Evolutionary conservation across 164 flowering plant species (phyloP).

Genomic region (Cinnamomum chago): DNA sequence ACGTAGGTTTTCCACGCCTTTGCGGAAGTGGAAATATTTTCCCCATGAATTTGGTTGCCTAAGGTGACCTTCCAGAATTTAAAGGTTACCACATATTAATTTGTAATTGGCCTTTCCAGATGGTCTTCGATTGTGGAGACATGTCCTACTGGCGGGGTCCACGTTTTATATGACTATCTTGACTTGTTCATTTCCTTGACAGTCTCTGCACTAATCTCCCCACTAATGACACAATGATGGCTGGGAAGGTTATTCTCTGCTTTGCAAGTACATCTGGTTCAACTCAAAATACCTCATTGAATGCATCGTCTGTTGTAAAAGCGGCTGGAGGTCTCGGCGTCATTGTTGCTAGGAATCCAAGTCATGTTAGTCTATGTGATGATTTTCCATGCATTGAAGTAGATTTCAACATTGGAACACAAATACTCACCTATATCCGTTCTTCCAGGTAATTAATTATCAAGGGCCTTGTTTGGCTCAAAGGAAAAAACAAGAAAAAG

Average conservation of each 20-base stretch:
- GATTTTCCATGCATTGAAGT: conserved; percentile 24
- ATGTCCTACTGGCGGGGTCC: too few relatives aligned
- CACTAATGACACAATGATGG: conserved; percentile 12
- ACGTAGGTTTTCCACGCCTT: too few relatives aligned
- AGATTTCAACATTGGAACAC: conserved; percentile 37
- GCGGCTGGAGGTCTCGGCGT: conserved; percentile 24
- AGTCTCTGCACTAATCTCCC: background rate
- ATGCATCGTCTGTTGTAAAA: conserved; percentile 6
- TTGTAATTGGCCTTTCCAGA: too few relatives aligned
- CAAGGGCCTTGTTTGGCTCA: too few relatives aligned
- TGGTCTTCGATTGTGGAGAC: too few relatives aligned
- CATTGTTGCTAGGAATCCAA: conserved; percentile 15
- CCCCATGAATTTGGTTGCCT: too few relatives aligned
- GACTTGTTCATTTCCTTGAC: background rate
- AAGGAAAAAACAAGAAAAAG: too few relatives aligned
- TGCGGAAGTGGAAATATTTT: too few relatives aligned
- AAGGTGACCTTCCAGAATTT: too few relatives aligned
- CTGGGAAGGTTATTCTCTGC: conserved; percentile 23
- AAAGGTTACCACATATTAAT: too few relatives aligned
- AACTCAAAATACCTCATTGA: background rate
- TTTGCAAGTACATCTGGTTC: conserved; percentile 3
- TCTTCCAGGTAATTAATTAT: conserved; percentile 19
- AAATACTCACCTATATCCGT: conserved; percentile 34
- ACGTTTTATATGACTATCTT: too few relatives aligned
- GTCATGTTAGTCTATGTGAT: background rate